A percentile compares a stretch with the other conserved stretches of the same genome.
phyloP scores from a whole-genome alignment of 768 basidiomycete genomes.

The Calocera viscosa region DNA sequence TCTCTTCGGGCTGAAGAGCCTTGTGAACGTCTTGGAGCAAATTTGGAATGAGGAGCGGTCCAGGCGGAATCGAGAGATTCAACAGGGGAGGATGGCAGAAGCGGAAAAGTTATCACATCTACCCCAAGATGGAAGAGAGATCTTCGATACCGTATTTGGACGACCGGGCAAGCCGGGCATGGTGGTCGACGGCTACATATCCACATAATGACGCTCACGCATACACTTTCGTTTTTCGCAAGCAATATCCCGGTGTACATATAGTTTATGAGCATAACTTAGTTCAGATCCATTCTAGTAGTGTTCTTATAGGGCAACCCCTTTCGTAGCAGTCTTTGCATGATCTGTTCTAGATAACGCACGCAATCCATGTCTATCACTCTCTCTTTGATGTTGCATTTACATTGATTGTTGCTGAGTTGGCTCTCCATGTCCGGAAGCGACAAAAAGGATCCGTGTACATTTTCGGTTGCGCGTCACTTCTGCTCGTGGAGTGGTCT shows the following conservation, averaged over 20 bases:
- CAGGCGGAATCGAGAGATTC: constrained; percentile 28
- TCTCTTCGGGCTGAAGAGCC: constrained; percentile 73
- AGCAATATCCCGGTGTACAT: not conserved
- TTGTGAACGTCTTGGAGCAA: constrained; percentile 60
- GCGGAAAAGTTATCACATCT: not conserved
- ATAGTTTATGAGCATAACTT: not conserved
- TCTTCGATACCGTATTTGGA: constrained; percentile 2
- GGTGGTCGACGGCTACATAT: constrained; percentile 2
- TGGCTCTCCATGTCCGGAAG: not conserved
- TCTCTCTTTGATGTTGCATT: not conserved
- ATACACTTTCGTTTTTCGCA: not conserved
- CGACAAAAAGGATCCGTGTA: not conserved
- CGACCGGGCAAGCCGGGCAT: not conserved
- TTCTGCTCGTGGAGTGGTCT: not conserved
- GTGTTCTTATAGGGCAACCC: not conserved
- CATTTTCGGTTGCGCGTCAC: constrained; percentile 9
- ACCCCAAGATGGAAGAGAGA: not conserved
- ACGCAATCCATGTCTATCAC: not conserved
- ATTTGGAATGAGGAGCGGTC: constrained; percentile 83
- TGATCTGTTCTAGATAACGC: not conserved
- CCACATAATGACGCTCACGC: constrained; percentile 8
- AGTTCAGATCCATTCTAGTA: not conserved
- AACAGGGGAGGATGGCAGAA: constrained; percentile 1
- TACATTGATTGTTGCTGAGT: not conserved
- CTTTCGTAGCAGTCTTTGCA: not conserved